A percentile compares a stretch with the other conserved stretches of the same genome.
Conservation (phyloP, 2,329 filamentous ascomycete genomes). For the Xylariaceae sp. region DNA sequence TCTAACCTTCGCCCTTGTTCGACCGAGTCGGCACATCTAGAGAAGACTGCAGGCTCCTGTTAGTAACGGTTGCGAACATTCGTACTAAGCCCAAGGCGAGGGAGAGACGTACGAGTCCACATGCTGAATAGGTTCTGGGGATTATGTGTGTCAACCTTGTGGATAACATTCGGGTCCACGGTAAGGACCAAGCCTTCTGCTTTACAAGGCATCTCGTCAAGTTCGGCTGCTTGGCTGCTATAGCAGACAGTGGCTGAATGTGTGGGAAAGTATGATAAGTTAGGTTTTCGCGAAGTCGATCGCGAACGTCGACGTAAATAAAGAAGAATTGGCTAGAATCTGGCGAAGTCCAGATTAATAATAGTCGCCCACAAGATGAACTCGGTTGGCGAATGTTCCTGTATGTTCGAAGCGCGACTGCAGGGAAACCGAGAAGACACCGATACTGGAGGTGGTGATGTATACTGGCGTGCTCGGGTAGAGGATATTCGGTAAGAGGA, state of each 20-base stretch:
- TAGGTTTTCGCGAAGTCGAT: slow-evolving; percentile 28
- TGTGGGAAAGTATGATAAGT: slow-evolving; percentile 22
- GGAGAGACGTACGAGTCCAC: slow-evolving; percentile 78
- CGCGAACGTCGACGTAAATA: slow-evolving; percentile 27
- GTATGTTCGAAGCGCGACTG: slow-evolving; percentile 8
- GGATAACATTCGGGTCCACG: slow-evolving; percentile 88
- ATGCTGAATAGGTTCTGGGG: slow-evolving; percentile 93
- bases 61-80: slow-evolving; percentile 30
- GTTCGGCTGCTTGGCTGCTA: slow-evolving; percentile 30
- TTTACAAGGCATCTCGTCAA: slow-evolving; percentile 73
- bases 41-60: slow-evolving; percentile 69
- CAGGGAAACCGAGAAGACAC: slow-evolving; percentile 9
- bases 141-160: slow-evolving; percentile 92
- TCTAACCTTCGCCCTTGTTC: slow-evolving; percentile 91
- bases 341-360: slow-evolving; percentile 9
- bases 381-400: slow-evolving; percentile 11
- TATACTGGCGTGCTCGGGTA: slow-evolving; percentile 19
- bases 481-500: slow-evolving; percentile 22
- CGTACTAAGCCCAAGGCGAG: slow-evolving; percentile 1
- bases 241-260: slow-evolving; percentile 19
- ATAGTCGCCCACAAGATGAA: slow-evolving; percentile 24
- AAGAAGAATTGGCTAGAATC: slow-evolving; percentile 6
- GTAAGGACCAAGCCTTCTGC: slow-evolving; percentile 85
- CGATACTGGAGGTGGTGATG: slow-evolving; percentile 8
- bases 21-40: slow-evolving; percentile 89